These are phyloP conservation scores for Pyricularia pennisetigena DNA, from an alignment of 2,329 filamentous ascomycete genomes.

Conservation along the genomic window DNA sequence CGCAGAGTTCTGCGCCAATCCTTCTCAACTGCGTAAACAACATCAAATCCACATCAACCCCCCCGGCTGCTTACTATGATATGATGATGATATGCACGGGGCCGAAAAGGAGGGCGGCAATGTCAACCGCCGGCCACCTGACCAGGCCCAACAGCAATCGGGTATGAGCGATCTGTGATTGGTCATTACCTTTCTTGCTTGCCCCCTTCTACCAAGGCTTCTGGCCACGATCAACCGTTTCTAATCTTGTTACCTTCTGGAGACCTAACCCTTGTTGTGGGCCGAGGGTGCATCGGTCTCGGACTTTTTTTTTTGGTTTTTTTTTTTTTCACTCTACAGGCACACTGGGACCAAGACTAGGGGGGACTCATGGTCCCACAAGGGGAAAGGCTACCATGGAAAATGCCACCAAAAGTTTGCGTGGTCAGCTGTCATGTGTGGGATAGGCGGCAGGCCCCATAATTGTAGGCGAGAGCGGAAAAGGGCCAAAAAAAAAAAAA, in stretches of 20 bases:
- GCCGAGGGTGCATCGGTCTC: not conserved
- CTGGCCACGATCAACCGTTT: slow-evolving; percentile 3
- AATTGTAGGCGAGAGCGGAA: not conserved
- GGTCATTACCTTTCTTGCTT: not conserved
- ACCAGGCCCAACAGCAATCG: not conserved
- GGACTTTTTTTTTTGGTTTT: not conserved
- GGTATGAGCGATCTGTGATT: not conserved
- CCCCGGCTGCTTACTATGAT: not conserved
- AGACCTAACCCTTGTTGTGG: slow-evolving; percentile 1
- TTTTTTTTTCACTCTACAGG: no score
- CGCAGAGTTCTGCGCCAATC: not conserved
- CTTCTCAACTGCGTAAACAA: not conserved
- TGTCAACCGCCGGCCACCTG: not conserved
- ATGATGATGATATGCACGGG: not conserved
- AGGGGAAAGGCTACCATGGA: not conserved
- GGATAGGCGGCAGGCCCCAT: not conserved
- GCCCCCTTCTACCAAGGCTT: not conserved
- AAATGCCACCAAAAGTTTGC: not conserved
- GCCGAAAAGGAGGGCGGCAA: not conserved
- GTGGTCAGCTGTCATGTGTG: not conserved
- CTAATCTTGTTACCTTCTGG: slow-evolving; percentile 1
- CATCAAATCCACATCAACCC: not conserved
- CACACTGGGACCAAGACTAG: no score
- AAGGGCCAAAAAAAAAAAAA: not conserved
- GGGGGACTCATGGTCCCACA: no score